These are phyloP conservation scores for Epichloe sp. DNA, from an alignment of 2,329 filamentous ascomycete genomes.

Conservation along the genomic window DNA sequence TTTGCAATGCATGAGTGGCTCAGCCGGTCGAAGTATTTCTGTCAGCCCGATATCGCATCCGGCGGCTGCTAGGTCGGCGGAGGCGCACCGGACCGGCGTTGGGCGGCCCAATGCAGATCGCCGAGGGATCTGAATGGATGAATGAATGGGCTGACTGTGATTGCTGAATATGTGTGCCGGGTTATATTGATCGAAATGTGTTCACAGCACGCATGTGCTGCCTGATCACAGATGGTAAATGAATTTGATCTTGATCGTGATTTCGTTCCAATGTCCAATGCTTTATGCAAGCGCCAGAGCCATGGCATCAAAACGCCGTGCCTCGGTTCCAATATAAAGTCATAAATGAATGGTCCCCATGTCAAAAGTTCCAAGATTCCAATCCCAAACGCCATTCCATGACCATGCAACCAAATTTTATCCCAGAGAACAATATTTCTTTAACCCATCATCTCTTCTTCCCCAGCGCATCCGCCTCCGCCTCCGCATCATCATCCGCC, in stretches of 20 bases:
- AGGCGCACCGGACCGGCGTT: background rate
- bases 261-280: background rate
- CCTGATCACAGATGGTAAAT: background rate
- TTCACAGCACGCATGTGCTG: background rate
- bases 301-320: background rate
- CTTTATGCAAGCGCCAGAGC: background rate
- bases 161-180: no score
- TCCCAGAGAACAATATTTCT: background rate
- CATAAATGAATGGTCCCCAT: background rate
- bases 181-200: no score
- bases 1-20: background rate
- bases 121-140: background rate
- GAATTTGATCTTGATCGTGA: background rate
- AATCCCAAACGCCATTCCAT: background rate
- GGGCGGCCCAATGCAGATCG: background rate
- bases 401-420: background rate
- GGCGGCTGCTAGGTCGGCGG: background rate
- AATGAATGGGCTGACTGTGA: no score
- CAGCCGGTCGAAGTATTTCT: background rate
- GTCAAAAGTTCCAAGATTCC: background rate
- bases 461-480: conserved; percentile 25
- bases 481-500: conserved; percentile 36
- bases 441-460: conserved; percentile 20
- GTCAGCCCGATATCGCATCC: background rate
- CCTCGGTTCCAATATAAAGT: background rate